Conservation (phyloP, 2,329 filamentous ascomycete genomes). For the Colletotrichum tamarilloi region DNA sequence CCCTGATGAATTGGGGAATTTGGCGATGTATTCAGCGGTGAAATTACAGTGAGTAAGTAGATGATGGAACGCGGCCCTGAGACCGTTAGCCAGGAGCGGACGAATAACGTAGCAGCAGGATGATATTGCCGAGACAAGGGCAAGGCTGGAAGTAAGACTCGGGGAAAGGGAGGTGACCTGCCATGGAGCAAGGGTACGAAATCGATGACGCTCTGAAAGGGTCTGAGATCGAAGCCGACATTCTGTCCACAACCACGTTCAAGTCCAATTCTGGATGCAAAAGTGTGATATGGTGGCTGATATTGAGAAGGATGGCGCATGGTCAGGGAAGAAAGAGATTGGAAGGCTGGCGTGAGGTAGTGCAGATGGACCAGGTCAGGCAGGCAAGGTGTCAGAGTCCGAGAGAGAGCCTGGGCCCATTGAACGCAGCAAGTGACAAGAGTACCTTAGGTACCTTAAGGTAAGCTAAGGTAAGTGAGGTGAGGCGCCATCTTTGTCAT, state of each 20-base stretch:
- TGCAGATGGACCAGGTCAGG: too few relatives aligned
- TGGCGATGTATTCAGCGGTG: neutral
- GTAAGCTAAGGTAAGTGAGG: too few relatives aligned
- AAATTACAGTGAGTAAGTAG: neutral
- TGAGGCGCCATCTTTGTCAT: neutral
- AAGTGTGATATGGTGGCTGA: neutral
- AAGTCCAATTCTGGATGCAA: neutral
- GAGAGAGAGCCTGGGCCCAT: neutral
- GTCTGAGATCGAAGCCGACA: neutral
- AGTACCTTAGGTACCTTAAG: too few relatives aligned
- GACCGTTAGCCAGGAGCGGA: neutral
- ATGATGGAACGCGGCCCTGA: neutral
- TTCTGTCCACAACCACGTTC: neutral
- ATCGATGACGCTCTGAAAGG: neutral
- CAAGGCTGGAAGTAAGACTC: neutral
- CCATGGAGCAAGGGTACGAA: neutral
- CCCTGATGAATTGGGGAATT: neutral
- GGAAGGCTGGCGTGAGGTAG: neutral
- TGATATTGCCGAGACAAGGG: neutral
- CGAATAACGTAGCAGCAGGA: neutral
- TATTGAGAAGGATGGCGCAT: neutral
- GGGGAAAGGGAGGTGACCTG: neutral
- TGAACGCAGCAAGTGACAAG: neutral
- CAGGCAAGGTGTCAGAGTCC: neutral
- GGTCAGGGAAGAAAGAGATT: neutral